These are phyloP conservation scores for Ganoderma boninense DNA, from an alignment of 1,284 basidiomycete genomes.

Conservation along the genomic window DNA sequence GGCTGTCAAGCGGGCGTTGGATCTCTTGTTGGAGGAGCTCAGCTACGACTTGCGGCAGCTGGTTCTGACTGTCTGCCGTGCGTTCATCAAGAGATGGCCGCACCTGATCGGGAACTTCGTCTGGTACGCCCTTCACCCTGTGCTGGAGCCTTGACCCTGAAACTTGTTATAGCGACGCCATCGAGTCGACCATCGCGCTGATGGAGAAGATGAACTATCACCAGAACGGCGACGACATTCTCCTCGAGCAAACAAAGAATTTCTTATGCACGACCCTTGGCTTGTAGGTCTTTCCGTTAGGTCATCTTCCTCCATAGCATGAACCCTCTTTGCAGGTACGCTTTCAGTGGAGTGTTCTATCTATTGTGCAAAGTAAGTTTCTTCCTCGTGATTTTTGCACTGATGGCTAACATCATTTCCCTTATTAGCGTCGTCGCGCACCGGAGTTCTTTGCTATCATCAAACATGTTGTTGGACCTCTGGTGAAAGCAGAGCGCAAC, in stretches of 20 bases:
- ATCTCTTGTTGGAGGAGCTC: conserved; percentile 56
- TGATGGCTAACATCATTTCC: not conserved
- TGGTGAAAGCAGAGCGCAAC: conserved; percentile 45
- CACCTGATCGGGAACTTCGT: conserved; percentile 59
- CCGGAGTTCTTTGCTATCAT: conserved; percentile 62
- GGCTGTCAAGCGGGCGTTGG: conserved; percentile 60
- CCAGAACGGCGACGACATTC: conserved; percentile 57
- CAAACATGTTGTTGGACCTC: conserved; percentile 53
- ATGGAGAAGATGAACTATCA: conserved; percentile 55
- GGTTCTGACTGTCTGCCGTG: conserved; percentile 63
- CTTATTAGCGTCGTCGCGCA: conserved; percentile 53
- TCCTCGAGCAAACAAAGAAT: conserved; percentile 60
- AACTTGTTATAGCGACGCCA: conserved; percentile 45
- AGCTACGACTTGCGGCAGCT: conserved; percentile 74
- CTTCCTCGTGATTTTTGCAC: not conserved
- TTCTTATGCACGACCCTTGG: conserved; percentile 63
- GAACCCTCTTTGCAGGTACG: conserved; percentile 48
- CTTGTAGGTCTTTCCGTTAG: conserved; percentile 46
- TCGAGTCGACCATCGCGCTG: conserved; percentile 59
- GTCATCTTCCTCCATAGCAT: not conserved
- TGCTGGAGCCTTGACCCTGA: not conserved
- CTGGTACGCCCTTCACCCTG: conserved; percentile 49
- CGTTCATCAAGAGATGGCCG: conserved; percentile 68
- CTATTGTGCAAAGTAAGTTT: conserved; percentile 62
- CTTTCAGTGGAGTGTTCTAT: conserved; percentile 61